A percentile compares a stretch with the other conserved stretches of the same genome.
These are phyloP conservation scores for Debaryomyces nepalensis DNA, from an alignment of 1,139 yeast genomes.

Conservation along the genomic window DNA sequence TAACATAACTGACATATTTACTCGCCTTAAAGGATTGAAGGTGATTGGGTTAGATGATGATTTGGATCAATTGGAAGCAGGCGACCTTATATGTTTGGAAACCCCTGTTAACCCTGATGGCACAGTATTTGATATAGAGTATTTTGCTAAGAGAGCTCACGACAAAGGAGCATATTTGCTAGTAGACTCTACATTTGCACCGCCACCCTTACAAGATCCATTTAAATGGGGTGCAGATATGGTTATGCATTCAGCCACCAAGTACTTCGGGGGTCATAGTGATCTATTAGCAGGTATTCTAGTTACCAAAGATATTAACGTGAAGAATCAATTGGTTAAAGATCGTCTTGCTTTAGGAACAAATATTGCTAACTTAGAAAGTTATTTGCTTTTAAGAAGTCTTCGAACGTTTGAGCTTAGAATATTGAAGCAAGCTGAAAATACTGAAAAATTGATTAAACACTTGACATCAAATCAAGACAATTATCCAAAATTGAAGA, in stretches of 20 bases:
- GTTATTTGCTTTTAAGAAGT: slow-evolving; percentile 74
- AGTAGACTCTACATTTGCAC: slow-evolving; percentile 91
- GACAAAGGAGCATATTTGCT: slow-evolving; percentile 66
- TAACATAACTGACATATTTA: slow-evolving; percentile 65
- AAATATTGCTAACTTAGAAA: slow-evolving; percentile 76
- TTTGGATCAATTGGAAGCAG: slow-evolving; percentile 52
- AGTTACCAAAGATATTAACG: slow-evolving; percentile 58
- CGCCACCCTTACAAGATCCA: slow-evolving; percentile 86
- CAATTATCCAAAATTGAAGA: slow-evolving; percentile 52
- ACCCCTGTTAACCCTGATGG: slow-evolving; percentile 91
- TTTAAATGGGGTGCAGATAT: slow-evolving; percentile 74
- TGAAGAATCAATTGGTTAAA: slow-evolving; percentile 47
- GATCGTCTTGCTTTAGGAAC: slow-evolving; percentile 80
- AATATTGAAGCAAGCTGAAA: slow-evolving; percentile 64
- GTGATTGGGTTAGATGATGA: slow-evolving; percentile 57
- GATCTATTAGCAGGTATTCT: slow-evolving; percentile 84
- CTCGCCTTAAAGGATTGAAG: slow-evolving; percentile 63
- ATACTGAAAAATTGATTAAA: slow-evolving; percentile 65
- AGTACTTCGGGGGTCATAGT: slow-evolving; percentile 93
- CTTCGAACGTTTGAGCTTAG: slow-evolving; percentile 79
- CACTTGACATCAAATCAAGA: slow-evolving; percentile 55
- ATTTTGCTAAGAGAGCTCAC: slow-evolving; percentile 72
- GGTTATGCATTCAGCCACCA: slow-evolving; percentile 88
- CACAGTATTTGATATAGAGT: slow-evolving; percentile 60
- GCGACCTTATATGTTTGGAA: slow-evolving; percentile 84